Evolutionary conservation across 176 grass and related monocot genomes (phyloP).

Genomic region (Carex kokanica): DNA sequence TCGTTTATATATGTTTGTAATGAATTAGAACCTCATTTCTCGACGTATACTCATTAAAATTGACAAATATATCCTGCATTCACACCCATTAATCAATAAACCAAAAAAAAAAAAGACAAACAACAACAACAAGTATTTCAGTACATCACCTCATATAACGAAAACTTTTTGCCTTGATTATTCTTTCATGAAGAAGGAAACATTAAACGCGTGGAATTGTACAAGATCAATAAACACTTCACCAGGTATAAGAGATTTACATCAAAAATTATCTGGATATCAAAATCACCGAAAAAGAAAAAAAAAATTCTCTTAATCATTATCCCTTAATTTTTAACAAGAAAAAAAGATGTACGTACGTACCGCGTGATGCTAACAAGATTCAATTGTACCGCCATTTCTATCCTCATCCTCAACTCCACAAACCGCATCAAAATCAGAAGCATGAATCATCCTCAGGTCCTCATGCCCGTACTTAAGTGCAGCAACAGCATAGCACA

Average conservation of each 20-base stretch:
- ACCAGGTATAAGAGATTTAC: conserved; percentile 7
- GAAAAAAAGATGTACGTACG: neutral
- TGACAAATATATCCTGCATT: neutral
- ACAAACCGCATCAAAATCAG: conserved; percentile 23
- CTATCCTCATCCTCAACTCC: neutral
- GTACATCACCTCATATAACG: neutral
- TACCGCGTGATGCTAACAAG: neutral
- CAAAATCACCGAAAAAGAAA: neutral
- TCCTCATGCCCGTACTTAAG: conserved; percentile 41
- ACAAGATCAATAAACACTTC: no score
- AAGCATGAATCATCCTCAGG: conserved; percentile 24
- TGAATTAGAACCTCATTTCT: no score
- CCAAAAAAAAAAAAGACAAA: neutral
- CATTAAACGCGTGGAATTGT: no score
- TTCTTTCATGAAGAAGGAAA: no score
- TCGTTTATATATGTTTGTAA: no score
- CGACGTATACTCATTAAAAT: no score
- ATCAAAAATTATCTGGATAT: neutral
- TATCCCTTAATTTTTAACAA: neutral
- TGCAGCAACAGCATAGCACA: conserved; percentile 43
- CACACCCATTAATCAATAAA: neutral
- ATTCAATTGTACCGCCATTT: neutral
- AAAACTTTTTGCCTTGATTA: neutral
- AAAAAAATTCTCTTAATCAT: conserved; percentile 1
- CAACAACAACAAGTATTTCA: no score